phyloP scores from a whole-genome alignment of 371 early-diverging fungal species.

The Rhizomucor pusillus region DNA sequence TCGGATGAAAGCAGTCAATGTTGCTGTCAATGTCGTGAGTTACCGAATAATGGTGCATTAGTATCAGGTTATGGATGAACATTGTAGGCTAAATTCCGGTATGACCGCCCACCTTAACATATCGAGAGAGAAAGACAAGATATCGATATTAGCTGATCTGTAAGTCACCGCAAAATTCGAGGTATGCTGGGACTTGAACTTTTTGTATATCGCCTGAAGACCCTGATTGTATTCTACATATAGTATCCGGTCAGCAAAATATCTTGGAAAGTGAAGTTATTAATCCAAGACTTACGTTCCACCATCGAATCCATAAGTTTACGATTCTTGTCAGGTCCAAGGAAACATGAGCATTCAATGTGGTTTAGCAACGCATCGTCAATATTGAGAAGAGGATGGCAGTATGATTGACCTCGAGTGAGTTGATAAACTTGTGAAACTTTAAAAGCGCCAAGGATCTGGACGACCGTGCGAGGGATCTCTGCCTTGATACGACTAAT shows the following conservation, averaged over 20 bases:
- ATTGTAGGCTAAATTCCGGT: no score
- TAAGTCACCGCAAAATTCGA: slow-evolving; percentile 9
- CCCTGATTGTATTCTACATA: slow-evolving; percentile 10
- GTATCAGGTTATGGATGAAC: no score
- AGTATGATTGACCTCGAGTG: slow-evolving; percentile 5
- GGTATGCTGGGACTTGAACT: slow-evolving; percentile 9
- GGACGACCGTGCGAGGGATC: slow-evolving; percentile 8
- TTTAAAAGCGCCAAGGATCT: slow-evolving; percentile 8
- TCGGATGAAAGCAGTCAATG: slow-evolving; percentile 18
- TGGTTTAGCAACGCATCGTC: slow-evolving; percentile 1
- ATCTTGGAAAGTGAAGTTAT: no score
- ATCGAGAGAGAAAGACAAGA: slow-evolving; percentile 7
- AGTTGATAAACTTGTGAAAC: slow-evolving; percentile 11
- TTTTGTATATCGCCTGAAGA: slow-evolving; percentile 5
- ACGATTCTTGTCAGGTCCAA: neutral
- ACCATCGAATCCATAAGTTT: slow-evolving; percentile 1
- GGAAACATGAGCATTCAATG: slow-evolving; percentile 7
- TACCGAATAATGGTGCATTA: no score
- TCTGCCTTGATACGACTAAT: slow-evolving; percentile 8
- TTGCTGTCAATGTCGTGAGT: no score
- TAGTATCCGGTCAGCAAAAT: no score
- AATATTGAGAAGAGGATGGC: slow-evolving; percentile 3
- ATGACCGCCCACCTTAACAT: slow-evolving; percentile 13
- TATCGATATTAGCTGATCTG: slow-evolving; percentile 7
- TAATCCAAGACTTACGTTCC: no score